A percentile compares a stretch with the other conserved stretches of the same genome.
These are phyloP conservation scores for Citropsis articulata DNA, from an alignment of 345 rosid genomes.

Conservation along the genomic window DNA sequence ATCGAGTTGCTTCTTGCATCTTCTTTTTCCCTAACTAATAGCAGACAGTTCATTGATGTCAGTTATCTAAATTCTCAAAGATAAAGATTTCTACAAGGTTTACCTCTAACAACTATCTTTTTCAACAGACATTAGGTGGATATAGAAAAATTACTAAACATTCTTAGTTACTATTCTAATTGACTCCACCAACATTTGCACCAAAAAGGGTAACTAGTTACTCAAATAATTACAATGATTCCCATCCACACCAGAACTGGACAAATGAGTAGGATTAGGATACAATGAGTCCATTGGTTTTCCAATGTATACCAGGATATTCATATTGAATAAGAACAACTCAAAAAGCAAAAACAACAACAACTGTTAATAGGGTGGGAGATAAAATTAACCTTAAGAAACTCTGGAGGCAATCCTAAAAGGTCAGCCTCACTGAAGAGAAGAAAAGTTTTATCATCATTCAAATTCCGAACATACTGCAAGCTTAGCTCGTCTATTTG, in stretches of 20 bases:
- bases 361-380: neutral
- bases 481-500: slow-evolving; percentile 74
- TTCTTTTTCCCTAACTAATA: too few species aligned
- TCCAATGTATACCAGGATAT: neutral
- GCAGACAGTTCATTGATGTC: neutral
- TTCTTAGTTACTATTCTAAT: neutral
- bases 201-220: neutral
- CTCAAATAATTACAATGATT: neutral
- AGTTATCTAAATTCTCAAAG: neutral
- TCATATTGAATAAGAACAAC: neutral
- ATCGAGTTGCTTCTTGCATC: neutral
- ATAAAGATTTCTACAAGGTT: neutral
- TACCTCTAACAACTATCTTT: neutral
- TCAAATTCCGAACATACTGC: slow-evolving; percentile 67
- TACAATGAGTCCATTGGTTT: neutral
- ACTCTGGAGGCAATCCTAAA: slow-evolving; percentile 69
- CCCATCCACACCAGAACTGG: neutral
- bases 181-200: neutral
- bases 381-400: slow-evolving; percentile 55
- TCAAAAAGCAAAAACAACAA: neutral
- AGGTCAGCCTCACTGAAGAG: slow-evolving; percentile 69
- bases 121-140: neutral
- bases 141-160: neutral
- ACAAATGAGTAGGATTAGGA: neutral
- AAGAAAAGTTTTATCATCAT: slow-evolving; percentile 64